These are phyloP conservation scores for Ormosia emarginata DNA, from an alignment of 306 rosid species.

Conservation along the genomic window DNA sequence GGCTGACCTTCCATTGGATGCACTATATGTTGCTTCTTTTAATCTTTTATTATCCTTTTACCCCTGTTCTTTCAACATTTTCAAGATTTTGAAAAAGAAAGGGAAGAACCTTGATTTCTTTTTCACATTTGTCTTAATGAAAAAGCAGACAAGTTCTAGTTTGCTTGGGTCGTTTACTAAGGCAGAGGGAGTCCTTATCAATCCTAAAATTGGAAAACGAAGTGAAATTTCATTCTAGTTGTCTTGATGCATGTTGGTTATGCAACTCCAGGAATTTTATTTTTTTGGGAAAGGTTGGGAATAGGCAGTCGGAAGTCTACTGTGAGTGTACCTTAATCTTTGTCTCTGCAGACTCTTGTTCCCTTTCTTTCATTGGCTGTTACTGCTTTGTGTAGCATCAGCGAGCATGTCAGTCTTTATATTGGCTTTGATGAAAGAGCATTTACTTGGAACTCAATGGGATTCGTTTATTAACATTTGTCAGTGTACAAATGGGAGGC, in stretches of 20 bases:
- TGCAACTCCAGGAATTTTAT: background rate
- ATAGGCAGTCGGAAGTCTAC: background rate
- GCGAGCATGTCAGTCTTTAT: background rate
- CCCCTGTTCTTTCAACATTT: conserved; percentile 19
- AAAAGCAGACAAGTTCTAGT: background rate
- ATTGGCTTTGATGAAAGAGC: background rate
- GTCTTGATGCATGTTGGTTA: background rate
- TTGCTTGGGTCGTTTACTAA: background rate
- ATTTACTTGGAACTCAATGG: background rate
- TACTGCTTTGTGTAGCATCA: background rate
- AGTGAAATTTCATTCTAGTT: background rate
- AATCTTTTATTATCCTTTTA: conserved; percentile 17
- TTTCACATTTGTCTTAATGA: background rate
- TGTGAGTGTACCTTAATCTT: background rate
- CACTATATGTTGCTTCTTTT: conserved; percentile 22
- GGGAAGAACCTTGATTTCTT: conserved; percentile 26
- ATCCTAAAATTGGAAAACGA: background rate
- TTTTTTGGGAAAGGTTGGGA: background rate
- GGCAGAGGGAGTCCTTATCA: background rate
- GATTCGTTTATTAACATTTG: too few relatives aligned
- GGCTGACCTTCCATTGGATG: conserved; percentile 32
- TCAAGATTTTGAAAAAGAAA: conserved; percentile 9
- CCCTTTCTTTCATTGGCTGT: background rate
- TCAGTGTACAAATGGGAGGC: background rate
- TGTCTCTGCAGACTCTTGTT: background rate